phyloP scores from a whole-genome alignment of 495 filamentous ascomycete genomes.

The Penicillium canescens region DNA sequence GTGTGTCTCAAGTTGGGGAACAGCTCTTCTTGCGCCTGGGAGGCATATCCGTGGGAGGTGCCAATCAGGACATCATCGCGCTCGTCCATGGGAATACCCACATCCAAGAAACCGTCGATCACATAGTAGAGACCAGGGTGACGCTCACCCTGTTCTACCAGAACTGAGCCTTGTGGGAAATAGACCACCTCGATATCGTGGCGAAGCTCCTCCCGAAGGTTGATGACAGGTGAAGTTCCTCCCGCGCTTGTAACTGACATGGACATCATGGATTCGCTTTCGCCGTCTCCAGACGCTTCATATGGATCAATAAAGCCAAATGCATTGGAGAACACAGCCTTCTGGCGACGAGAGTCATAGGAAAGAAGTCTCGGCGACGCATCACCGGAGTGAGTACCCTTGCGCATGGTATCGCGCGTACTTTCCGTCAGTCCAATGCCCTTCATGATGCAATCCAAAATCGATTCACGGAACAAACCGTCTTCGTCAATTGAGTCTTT shows the following conservation, averaged over 20 bases:
- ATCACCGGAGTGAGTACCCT: conserved; percentile 68
- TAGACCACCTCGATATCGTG: conserved; percentile 97
- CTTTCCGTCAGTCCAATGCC: conserved; percentile 77
- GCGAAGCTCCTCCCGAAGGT: conserved; percentile 70
- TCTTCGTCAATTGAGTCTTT: conserved; percentile 84
- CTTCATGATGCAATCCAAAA: conserved; percentile 94
- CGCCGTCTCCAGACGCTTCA: conserved; percentile 77
- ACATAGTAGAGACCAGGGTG: conserved; percentile 98
- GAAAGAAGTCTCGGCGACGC: conserved; percentile 82
- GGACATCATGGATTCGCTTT: conserved; percentile 82
- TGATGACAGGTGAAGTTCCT: conserved; percentile 53
- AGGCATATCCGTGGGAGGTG: conserved; percentile 26
- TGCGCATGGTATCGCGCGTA: conserved; percentile 58
- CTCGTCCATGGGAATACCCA: conserved; percentile 69
- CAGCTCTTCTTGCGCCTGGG: conserved; percentile 40
- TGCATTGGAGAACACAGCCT: conserved; percentile 80
- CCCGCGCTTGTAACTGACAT: conserved; percentile 58
- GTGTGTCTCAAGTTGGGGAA: conserved; percentile 53
- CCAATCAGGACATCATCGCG: conserved; percentile 45
- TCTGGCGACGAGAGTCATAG: conserved; percentile 81
- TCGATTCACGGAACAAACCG: conserved; percentile 80
- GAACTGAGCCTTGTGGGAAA: conserved; percentile 89
- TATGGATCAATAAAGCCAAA: conserved; percentile 95
- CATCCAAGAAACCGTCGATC: conserved; percentile 94
- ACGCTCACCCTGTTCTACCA: conserved; percentile 96